phyloP scores from a whole-genome alignment of 208 protist species.

The Trichomonas vaginalis region DNA sequence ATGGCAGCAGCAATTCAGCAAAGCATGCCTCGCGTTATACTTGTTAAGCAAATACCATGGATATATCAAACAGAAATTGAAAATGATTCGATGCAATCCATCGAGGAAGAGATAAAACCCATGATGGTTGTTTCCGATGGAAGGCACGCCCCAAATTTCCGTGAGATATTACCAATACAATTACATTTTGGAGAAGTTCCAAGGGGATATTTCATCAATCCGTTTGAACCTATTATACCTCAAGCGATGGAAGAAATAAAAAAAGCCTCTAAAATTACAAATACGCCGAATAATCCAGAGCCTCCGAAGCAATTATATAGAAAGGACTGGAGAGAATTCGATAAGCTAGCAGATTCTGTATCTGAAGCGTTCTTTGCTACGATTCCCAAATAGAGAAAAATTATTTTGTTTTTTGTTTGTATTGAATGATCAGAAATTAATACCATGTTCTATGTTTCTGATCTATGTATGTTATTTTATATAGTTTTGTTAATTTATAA shows the following conservation, averaged over 20 bases:
- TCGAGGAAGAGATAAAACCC: background rate
- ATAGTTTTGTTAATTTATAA: too few relatives aligned
- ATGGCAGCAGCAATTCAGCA: background rate
- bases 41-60: background rate
- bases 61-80: background rate
- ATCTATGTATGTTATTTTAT: too few relatives aligned
- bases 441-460: too few relatives aligned
- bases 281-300: background rate
- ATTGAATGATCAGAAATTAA: too few relatives aligned
- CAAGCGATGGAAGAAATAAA: background rate
- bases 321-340: background rate
- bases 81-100: background rate
- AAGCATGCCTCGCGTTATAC: background rate
- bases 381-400: too few relatives aligned
- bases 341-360: background rate
- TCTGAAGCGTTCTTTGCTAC: background rate
- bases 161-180: background rate
- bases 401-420: too few relatives aligned
- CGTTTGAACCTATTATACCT: background rate
- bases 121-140: background rate
- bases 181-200: background rate
- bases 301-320: background rate
- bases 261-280: too few relatives aligned
- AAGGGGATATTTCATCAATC: background rate
- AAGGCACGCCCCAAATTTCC: background rate